Percentiles rank a stretch among this genome's conserved stretches.
phyloP scores from a whole-genome alignment of 768 basidiomycete genomes.

The Collybia nuda region DNA sequence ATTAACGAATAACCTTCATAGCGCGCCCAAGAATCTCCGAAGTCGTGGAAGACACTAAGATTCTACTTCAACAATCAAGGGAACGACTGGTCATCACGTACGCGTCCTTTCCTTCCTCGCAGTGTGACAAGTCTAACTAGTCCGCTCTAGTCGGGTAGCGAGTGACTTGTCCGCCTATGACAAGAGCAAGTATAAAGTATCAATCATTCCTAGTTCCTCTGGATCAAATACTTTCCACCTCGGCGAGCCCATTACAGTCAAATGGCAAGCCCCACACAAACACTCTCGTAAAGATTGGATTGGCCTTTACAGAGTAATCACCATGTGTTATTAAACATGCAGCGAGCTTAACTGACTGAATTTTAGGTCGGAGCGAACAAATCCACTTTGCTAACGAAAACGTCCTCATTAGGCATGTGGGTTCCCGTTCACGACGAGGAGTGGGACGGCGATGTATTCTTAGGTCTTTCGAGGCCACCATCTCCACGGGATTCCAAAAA shows the following conservation, averaged over 20 bases:
- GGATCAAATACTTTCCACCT: slow-evolving; percentile 73
- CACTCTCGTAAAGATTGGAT: slow-evolving; percentile 97
- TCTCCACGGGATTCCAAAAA: slow-evolving; percentile 43
- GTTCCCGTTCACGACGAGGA: slow-evolving; percentile 88
- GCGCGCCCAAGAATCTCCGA: slow-evolving; percentile 88
- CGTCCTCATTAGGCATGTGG: slow-evolving; percentile 90
- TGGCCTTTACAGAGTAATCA: slow-evolving; percentile 76
- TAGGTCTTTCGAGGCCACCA: slow-evolving; percentile 41
- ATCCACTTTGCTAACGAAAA: slow-evolving; percentile 78
- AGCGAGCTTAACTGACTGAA: slow-evolving; percentile 6
- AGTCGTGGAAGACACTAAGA: slow-evolving; percentile 91
- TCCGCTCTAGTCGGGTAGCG: slow-evolving; percentile 66
- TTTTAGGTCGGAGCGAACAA: slow-evolving; percentile 83
- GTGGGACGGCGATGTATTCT: slow-evolving; percentile 86
- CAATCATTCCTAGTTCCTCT: slow-evolving; percentile 50
- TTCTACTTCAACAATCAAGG: slow-evolving; percentile 85
- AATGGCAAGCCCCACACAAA: slow-evolving; percentile 82
- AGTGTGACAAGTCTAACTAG: not conserved
- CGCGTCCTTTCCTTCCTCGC: slow-evolving; percentile 23
- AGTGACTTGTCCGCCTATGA: slow-evolving; percentile 82
- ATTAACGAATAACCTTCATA: slow-evolving; percentile 24
- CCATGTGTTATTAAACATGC: slow-evolving; percentile 2
- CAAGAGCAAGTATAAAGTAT: slow-evolving; percentile 73
- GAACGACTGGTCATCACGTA: slow-evolving; percentile 93
- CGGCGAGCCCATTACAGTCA: slow-evolving; percentile 84